phyloP scores from a whole-genome alignment of 495 filamentous ascomycete species.

The Neurospora sp. region DNA sequence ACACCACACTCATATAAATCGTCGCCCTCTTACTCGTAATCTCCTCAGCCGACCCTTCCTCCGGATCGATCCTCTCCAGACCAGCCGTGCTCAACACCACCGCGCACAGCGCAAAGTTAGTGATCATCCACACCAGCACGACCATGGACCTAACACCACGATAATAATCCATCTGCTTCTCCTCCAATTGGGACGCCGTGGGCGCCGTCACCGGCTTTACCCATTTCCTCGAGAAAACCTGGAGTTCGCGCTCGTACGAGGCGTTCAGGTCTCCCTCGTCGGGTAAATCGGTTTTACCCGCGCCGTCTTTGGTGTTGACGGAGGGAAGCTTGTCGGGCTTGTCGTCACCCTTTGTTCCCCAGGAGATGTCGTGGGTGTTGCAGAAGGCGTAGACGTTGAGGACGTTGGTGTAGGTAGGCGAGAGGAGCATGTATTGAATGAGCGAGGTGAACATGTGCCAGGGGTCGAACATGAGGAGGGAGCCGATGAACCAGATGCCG shows the following conservation, averaged over 20 bases:
- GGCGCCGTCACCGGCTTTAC: slow-evolving; percentile 54
- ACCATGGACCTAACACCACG: slow-evolving; percentile 87
- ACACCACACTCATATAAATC: slow-evolving; percentile 82
- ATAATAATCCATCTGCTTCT: slow-evolving; percentile 97
- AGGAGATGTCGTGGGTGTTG: slow-evolving; percentile 95
- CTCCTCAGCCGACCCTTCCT: slow-evolving; percentile 29
- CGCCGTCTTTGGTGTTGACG: slow-evolving; percentile 80
- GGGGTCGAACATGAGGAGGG: slow-evolving; percentile 92
- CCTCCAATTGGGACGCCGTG: slow-evolving; percentile 47
- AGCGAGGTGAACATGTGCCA: slow-evolving; percentile 94
- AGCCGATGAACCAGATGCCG: slow-evolving; percentile 84
- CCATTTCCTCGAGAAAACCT: slow-evolving; percentile 57
- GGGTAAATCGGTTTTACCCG: slow-evolving; percentile 88
- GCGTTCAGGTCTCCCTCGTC: slow-evolving; percentile 75
- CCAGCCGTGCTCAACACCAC: slow-evolving; percentile 83
- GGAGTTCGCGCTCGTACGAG: slow-evolving; percentile 82
- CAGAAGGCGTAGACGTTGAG: slow-evolving; percentile 98
- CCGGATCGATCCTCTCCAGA: slow-evolving; percentile 51
- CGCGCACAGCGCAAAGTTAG: slow-evolving; percentile 81
- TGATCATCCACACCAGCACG: slow-evolving; percentile 93
- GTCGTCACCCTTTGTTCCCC: slow-evolving; percentile 95
- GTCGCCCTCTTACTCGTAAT: slow-evolving; percentile 41
- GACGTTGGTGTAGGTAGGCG: slow-evolving; percentile 91
- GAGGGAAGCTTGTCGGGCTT: slow-evolving; percentile 73
- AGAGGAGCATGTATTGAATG: slow-evolving; percentile 93